Conservation (phyloP, 306 rosid species). For the Dalbergia cultrata region DNA sequence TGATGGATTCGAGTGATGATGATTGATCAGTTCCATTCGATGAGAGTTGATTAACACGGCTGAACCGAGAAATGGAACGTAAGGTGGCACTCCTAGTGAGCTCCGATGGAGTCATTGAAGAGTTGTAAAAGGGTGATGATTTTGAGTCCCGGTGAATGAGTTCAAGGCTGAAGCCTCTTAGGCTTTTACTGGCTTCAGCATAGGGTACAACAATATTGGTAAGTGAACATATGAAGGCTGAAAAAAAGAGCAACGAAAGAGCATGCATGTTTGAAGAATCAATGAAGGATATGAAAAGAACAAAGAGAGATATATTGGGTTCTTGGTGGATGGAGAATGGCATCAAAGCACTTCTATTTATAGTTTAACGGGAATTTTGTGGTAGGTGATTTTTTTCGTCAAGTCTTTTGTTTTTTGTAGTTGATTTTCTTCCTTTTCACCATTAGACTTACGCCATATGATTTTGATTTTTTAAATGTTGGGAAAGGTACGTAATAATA, state of each 20-base stretch:
- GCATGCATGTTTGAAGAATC: background rate
- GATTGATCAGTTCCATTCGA: background rate
- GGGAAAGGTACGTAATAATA: too few species aligned
- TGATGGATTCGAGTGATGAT: background rate
- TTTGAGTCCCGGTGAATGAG: constrained; percentile 47
- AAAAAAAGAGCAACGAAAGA: background rate
- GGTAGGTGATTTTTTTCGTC: too few species aligned
- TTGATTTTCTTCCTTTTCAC: too few species aligned
- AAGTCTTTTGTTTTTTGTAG: too few species aligned
- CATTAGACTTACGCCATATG: too few species aligned
- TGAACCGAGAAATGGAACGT: constrained; percentile 19
- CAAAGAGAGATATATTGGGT: too few species aligned
- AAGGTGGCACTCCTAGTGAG: background rate
- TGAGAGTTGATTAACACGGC: background rate
- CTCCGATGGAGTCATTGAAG: constrained; percentile 8
- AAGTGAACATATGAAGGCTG: background rate
- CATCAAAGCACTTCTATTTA: too few species aligned
- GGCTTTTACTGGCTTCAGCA: background rate
- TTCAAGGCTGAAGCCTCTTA: constrained; percentile 36
- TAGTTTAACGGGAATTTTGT: too few species aligned
- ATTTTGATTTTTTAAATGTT: too few species aligned
- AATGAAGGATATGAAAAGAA: too few species aligned
- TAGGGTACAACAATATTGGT: background rate
- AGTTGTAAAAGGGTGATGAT: constrained; percentile 37
- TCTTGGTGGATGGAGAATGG: too few species aligned